Evolutionary conservation across 495 filamentous ascomycete genomes (phyloP), one percentile per base, ranked within the genome.

Genomic region (Neurospora africana): DNA sequence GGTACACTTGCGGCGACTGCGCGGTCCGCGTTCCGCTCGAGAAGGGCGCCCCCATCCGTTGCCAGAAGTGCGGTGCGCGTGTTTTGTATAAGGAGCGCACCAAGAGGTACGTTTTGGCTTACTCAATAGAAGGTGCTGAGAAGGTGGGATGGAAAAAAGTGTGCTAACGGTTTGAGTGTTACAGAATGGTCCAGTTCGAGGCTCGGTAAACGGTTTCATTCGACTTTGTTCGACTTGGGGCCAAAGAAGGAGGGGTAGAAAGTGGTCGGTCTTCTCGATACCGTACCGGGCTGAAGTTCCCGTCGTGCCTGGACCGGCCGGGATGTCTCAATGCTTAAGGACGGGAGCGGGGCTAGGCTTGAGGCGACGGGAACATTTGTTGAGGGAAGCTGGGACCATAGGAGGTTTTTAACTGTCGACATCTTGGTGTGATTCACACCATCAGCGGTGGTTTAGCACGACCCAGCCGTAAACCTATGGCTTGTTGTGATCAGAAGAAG

Each of bases 21-120:
- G 92, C 92, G 71, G 83, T 87, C 70, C 90, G 91, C 72, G 93
- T 97, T 27, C 86, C 89, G 10, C 84, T 98, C 75, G 91, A 92
- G 82, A 88, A 91, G 73, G 92, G 89, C 71, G 94, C 97, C 76
- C 90, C 91, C 70, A 96, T 98, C 75, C 89, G 95, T 35, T 99
- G 95, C 85, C 93, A 94, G 82, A 93, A 95, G 82, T 99, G 95
- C 80, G 96, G 95, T 33, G 93, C 97, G 79, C 91, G 95, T 73
- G 93, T 99, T 69, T 83, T 99, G 73, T 98, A 98, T 82, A 99
- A 99, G 87, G 93, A 97, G 88, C 84, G 95, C 76, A 99, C 95
- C 39, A 98, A 97, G 86, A 87, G 96, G 95, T 98, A 80, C 81
- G 89, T 38, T 10, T 27, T 21, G 3, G 40, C 17, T 38, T 19